Evolutionary conservation across 768 basidiomycete species (phyloP).

Genomic region (Suillus paluster): DNA sequence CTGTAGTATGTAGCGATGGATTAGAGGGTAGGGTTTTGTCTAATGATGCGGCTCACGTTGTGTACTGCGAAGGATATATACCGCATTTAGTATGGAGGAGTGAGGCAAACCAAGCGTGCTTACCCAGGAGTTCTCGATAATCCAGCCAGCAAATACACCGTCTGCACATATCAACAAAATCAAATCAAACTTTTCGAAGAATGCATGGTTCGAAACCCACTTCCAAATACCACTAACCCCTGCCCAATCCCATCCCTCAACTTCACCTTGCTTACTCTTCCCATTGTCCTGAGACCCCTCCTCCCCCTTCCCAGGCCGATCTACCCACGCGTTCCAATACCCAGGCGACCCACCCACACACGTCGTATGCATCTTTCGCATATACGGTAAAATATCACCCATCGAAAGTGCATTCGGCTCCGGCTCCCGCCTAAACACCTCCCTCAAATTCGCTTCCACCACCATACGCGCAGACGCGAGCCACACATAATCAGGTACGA

Average conservation of each 20-base stretch:
- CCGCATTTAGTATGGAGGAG: not conserved
- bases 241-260: constrained; percentile 63
- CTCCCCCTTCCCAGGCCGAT: constrained; percentile 5
- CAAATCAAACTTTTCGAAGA: not conserved
- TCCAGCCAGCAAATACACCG: constrained; percentile 65
- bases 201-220: constrained; percentile 34
- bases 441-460: constrained; percentile 55
- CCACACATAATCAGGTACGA: constrained; percentile 54
- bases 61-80: constrained; percentile 33
- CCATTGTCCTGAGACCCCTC: not conserved
- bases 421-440: constrained; percentile 29
- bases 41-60: constrained; percentile 33
- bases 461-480: constrained; percentile 54
- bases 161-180: constrained; percentile 29
- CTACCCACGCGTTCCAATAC: constrained; percentile 41
- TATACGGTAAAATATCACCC: constrained; percentile 30
- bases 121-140: constrained; percentile 57
- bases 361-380: constrained; percentile 39
- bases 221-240: constrained; percentile 58
- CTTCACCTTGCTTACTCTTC: constrained; percentile 16
- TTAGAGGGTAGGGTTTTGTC: not conserved
- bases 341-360: constrained; percentile 47
- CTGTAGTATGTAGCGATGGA: constrained; percentile 16
- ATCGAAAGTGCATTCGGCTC: not conserved
- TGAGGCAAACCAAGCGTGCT: constrained; percentile 22